A percentile compares a stretch with the other conserved stretches of the same genome.
Evolutionary conservation across 2,329 filamentous ascomycete genomes (phyloP).

Genomic region (Neurospora sp.): DNA sequence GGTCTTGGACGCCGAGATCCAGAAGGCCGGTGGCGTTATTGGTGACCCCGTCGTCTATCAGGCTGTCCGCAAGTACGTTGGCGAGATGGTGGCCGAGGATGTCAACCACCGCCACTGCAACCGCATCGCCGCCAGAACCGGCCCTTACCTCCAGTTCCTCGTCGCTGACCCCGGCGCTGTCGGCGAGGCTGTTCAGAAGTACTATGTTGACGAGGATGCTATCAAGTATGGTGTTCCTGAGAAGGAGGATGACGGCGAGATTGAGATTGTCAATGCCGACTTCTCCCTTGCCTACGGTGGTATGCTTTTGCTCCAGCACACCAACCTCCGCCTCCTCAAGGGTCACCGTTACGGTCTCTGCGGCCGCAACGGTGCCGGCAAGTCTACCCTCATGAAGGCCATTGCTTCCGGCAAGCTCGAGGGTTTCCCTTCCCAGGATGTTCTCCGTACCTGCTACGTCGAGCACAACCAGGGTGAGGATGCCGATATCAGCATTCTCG

Average conservation of each 20-base stretch:
- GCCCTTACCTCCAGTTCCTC: slow-evolving; percentile 66
- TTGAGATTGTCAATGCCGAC: slow-evolving; percentile 93
- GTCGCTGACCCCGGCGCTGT: slow-evolving; percentile 55
- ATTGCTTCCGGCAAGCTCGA: slow-evolving; percentile 95
- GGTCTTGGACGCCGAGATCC: slow-evolving; percentile 65
- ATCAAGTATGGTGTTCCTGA: slow-evolving; percentile 77
- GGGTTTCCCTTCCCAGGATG: slow-evolving; percentile 87
- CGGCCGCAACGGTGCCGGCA: slow-evolving; percentile 92
- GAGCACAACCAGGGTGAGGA: slow-evolving; percentile 99
- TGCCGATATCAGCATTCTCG: slow-evolving; percentile 88
- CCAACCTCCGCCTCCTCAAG: slow-evolving; percentile 87
- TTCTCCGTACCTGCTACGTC: slow-evolving; percentile 92
- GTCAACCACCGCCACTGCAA: slow-evolving; percentile 71
- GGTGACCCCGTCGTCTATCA: slow-evolving; percentile 57
- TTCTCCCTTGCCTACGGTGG: slow-evolving; percentile 97
- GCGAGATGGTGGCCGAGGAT: slow-evolving; percentile 77
- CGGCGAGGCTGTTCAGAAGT: slow-evolving; percentile 62
- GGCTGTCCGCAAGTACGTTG: slow-evolving; percentile 62
- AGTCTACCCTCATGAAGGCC: slow-evolving; percentile 97
- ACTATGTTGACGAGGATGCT: slow-evolving; percentile 75
- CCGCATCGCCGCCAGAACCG: slow-evolving; percentile 59
- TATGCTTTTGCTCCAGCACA: slow-evolving; percentile 93
- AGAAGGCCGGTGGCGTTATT: slow-evolving; percentile 54
- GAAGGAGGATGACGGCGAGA: slow-evolving; percentile 83
- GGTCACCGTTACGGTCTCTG: slow-evolving; percentile 96